phyloP scores from a whole-genome alignment of 1,284 basidiomycete genomes.

The Fomitopsis palustris region DNA sequence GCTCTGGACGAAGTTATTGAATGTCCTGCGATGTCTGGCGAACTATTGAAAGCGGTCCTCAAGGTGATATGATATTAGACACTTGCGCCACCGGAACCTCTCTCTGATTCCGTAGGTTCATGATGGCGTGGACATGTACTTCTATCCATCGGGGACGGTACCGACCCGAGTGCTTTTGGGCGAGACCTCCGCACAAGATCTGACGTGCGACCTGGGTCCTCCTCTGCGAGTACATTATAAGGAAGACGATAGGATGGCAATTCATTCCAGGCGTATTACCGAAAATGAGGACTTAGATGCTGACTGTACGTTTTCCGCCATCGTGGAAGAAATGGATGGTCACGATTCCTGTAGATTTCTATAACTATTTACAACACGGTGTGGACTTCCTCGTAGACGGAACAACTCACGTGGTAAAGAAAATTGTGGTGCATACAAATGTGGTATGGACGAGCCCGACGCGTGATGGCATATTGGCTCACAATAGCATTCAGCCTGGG shows the following conservation, averaged over 20 bases:
- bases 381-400: constrained; percentile 81
- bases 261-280: constrained; percentile 53
- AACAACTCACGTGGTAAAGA: constrained; percentile 68
- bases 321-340: not conserved
- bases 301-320: constrained; percentile 23
- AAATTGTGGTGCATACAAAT: constrained; percentile 84
- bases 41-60: constrained; percentile 60
- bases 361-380: constrained; percentile 89
- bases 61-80: constrained; percentile 42
- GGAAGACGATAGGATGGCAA: constrained; percentile 84
- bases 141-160: constrained; percentile 50
- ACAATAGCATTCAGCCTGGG: constrained; percentile 58
- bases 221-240: constrained; percentile 81
- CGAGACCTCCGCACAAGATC: constrained; percentile 79
- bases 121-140: constrained; percentile 66
- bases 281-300: constrained; percentile 37
- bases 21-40: constrained; percentile 65
- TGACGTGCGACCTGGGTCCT: constrained; percentile 73
- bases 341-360: constrained; percentile 63
- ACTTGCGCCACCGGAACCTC: not conserved
- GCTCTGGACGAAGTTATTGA: constrained; percentile 64
- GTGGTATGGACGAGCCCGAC: constrained; percentile 50
- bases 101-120: constrained; percentile 44
- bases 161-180: constrained; percentile 69
- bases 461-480: not conserved